Percentiles rank a stretch among this genome's conserved stretches.
Conservation (phyloP, 2,329 filamentous ascomycete genomes). For the Teratosphaeria destructans region DNA sequence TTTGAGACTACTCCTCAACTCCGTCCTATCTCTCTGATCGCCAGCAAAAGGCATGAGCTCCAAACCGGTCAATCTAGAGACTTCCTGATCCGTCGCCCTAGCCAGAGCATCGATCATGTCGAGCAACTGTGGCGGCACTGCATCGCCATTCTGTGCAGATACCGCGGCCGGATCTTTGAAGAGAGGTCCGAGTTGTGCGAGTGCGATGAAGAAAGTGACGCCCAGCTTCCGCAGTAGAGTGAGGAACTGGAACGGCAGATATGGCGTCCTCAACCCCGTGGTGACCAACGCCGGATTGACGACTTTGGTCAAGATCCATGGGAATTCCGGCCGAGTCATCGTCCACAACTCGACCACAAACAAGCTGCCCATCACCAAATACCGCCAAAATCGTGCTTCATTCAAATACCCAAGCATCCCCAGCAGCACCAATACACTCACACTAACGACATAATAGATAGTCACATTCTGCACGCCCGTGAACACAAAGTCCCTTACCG, state of each 20-base stretch:
- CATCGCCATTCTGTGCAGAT: conserved; percentile 9
- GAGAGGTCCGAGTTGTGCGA: conserved; percentile 68
- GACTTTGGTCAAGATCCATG: conserved; percentile 33
- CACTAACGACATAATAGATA: conserved; percentile 52
- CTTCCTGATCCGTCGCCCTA: conserved; percentile 56
- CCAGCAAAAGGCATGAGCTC: conserved; percentile 72
- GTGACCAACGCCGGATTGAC: conserved; percentile 38
- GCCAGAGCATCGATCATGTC: conserved; percentile 54
- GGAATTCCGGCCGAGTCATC: conserved; percentile 42
- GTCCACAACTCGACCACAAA: conserved; percentile 48
- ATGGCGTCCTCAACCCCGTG: conserved; percentile 44
- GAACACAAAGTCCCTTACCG: conserved; percentile 61
- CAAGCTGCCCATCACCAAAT: conserved; percentile 42
- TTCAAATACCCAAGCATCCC: conserved; percentile 57
- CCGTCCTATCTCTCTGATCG: conserved; percentile 52
- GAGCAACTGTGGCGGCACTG: conserved; percentile 50
- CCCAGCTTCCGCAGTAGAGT: conserved; percentile 63
- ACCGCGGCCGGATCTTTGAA: conserved; percentile 31
- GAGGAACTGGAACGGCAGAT: conserved; percentile 78
- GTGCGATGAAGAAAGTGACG: conserved; percentile 71
- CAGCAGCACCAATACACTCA: conserved; percentile 49
- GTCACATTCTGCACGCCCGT: conserved; percentile 52
- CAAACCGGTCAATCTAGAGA: conserved; percentile 58
- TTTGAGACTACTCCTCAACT: conserved; percentile 50
- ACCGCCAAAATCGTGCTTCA: conserved; percentile 50